These are phyloP conservation scores for Chlamydomonas applanata DNA, from an alignment of 139 green algal species.

Conservation along the genomic window DNA sequence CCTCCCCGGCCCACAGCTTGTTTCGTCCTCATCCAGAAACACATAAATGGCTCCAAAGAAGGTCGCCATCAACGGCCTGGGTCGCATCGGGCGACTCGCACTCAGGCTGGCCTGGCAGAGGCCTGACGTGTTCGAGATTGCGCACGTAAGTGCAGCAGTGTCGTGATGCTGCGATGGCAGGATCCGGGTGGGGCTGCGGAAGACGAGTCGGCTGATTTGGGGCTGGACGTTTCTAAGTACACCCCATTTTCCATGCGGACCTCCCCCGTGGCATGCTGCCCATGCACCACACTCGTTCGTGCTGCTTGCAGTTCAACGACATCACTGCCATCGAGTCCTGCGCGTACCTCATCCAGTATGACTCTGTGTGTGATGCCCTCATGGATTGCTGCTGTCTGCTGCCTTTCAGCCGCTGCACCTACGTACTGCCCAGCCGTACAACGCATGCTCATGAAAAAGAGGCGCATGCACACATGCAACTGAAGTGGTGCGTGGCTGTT, in stretches of 20 bases:
- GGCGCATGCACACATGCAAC: no score
- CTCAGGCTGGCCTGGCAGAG: constrained; percentile 53
- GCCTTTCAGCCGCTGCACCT: no score
- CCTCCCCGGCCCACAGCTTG: no score
- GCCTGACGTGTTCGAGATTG: constrained; percentile 62
- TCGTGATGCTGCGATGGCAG: not conserved
- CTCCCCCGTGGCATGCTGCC: no score
- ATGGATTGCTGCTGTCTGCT: not conserved
- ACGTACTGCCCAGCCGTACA: no score
- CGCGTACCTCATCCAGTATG: constrained; percentile 83
- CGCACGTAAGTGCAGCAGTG: constrained; percentile 41
- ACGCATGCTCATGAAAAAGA: no score
- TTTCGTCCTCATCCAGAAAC: not conserved
- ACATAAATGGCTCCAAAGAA: constrained; percentile 28
- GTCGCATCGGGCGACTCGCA: constrained; percentile 46
- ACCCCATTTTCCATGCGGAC: no score
- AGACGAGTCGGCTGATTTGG: no score
- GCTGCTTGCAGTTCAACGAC: constrained; percentile 65
- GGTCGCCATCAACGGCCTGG: constrained; percentile 67
- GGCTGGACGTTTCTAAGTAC: no score
- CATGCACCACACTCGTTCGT: no score
- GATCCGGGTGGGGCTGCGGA: no score
- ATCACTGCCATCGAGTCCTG: constrained; percentile 53
- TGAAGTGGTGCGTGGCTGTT: no score
- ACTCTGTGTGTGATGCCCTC: constrained; percentile 66